phyloP scores from a whole-genome alignment of 345 rosid species.

The Camelina sativa region DNA sequence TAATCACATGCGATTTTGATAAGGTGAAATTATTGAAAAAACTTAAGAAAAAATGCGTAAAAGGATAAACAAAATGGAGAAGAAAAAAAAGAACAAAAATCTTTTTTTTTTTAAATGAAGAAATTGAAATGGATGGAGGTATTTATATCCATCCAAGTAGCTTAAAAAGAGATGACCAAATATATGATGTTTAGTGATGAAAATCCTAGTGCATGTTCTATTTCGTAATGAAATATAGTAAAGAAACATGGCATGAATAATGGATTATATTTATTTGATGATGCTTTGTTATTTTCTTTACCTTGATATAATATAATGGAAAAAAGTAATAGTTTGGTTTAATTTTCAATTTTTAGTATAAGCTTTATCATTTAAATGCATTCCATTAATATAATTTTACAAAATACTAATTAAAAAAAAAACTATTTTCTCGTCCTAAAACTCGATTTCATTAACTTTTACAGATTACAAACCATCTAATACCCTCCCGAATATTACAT shows the following conservation, averaged over 20 bases:
- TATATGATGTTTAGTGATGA: background rate
- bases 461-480: no score
- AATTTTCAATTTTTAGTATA: no score
- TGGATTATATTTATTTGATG: background rate
- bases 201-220: background rate
- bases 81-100: background rate
- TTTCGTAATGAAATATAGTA: background rate
- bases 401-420: no score
- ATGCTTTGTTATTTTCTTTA: background rate
- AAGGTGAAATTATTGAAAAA: background rate
- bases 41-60: background rate
- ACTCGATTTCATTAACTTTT: no score
- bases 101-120: background rate
- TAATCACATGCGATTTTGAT: background rate
- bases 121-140: background rate
- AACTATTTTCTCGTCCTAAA: no score
- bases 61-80: background rate
- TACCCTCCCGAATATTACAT: no score
- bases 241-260: background rate
- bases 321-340: no score
- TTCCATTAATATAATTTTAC: no score
- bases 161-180: background rate
- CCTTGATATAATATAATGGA: no score
- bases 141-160: background rate
- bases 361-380: no score